phyloP scores from a whole-genome alignment of 257 asterid species.

The Lavandula angustifolia region DNA sequence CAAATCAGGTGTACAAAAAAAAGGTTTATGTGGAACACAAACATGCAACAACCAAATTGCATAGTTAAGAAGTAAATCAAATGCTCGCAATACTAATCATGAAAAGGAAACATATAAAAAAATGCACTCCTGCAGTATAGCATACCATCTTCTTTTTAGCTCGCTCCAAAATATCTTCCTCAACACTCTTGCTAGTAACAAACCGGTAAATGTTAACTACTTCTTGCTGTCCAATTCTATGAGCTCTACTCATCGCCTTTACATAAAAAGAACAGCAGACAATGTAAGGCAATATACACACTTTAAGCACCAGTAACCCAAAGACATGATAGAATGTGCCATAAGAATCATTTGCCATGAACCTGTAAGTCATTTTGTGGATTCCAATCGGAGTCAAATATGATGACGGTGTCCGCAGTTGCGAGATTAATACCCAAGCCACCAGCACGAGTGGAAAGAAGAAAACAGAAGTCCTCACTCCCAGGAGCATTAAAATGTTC shows the following conservation, averaged over 20 bases:
- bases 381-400: conserved; percentile 99
- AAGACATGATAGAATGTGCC: conserved; percentile 10
- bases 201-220: conserved; percentile 96
- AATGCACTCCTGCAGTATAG: conserved; percentile 10
- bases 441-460: conserved; percentile 99
- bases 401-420: conserved; percentile 98
- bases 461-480: conserved; percentile 98
- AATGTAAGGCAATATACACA: background rate
- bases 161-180: conserved; percentile 98
- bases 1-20: background rate
- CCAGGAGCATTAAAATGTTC: conserved; percentile 98
- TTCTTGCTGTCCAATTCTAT: conserved; percentile 99
- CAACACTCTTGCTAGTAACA: conserved; percentile 99
- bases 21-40: background rate
- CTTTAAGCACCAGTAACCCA: conserved; percentile 15
- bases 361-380: conserved; percentile 99
- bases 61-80: conserved; percentile 14
- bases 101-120: background rate
- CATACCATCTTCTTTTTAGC: conserved; percentile 98
- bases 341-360: conserved; percentile 28
- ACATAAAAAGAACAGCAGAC: conserved; percentile 30
- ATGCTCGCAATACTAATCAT: conserved; percentile 9
- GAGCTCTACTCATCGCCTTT: conserved; percentile 99
- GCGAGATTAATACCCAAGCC: conserved; percentile 99
- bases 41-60: conserved; percentile 14